Percentiles rank a stretch among this genome's conserved stretches.
Evolutionary conservation across 129 eudicot species (phyloP).

Genomic region (Lactuca saligna): DNA sequence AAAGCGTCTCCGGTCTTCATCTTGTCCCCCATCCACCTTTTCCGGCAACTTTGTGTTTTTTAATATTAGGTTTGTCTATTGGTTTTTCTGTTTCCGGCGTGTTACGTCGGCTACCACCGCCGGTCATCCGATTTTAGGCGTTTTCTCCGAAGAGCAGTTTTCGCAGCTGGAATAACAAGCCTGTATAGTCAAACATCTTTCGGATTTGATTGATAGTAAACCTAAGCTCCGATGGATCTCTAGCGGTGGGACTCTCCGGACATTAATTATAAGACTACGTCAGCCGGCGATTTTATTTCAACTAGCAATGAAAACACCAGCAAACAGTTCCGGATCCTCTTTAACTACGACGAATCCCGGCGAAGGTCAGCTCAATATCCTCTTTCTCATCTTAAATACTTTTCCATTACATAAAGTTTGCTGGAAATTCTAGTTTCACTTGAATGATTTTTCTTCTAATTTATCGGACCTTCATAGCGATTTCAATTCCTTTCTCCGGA

Average conservation of each 20-base stretch:
- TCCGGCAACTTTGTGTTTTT: conserved; percentile 23
- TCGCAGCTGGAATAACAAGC: conserved; percentile 1
- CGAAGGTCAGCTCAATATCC: conserved; percentile 51
- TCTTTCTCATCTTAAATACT: conserved; percentile 18
- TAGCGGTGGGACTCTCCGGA: conserved; percentile 32
- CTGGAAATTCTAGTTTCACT: neutral
- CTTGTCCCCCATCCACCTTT: conserved; percentile 35
- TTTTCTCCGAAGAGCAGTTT: conserved; percentile 14
- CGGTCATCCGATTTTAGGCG: conserved; percentile 20
- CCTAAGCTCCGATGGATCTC: conserved; percentile 22
- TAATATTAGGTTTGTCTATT: neutral
- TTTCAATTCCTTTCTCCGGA: conserved; percentile 6
- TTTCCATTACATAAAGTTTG: neutral
- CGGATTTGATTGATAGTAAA: conserved; percentile 12
- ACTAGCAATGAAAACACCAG: conserved; percentile 50
- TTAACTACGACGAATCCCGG: conserved; percentile 39
- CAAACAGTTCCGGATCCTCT: conserved; percentile 48
- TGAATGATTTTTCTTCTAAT: neutral
- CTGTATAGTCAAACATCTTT: conserved; percentile 19
- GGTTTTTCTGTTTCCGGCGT: conserved; percentile 24
- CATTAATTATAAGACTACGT: conserved; percentile 6
- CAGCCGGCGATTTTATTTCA: conserved; percentile 5
- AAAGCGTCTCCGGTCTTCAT: conserved; percentile 36
- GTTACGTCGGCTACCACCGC: conserved; percentile 12
- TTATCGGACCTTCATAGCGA: neutral